Base-by-base conservation (phyloP, 2,329 filamentous ascomycete species). In the Colletotrichum lini region DNA sequence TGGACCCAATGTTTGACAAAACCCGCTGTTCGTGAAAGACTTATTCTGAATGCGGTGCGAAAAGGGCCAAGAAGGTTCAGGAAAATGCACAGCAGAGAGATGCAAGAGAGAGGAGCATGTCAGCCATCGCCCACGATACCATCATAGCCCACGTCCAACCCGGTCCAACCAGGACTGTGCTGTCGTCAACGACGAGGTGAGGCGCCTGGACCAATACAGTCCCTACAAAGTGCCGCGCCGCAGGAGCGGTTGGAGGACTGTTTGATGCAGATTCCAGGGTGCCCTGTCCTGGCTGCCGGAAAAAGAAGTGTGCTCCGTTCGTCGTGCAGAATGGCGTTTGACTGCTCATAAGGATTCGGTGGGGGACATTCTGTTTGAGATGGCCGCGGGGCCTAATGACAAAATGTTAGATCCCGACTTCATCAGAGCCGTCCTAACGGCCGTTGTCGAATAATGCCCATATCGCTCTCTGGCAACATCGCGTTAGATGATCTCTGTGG, bases 241-340 rank as follows among this genome's bases (percentile, higher is more conserved):
- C 47, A 49, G 23, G 40, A 40, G 62, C 45, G 60, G 62, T 10
- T 58, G 54, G 13, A 44, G 23, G 16, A 45, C 44, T 57, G 56
- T 50, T 15, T 13, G 18, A 57, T 61, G 44, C 42, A 56, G 18
- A 13, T 21, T 15, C 58, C 23, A 26, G 23, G 38, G 21, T 57
- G 35, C n/a, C 9, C 26, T 53, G 5, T 23, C 64, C 53, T 47
- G 52, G 44, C 57, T 8, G 15, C 57, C 65, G 35, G 44, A 62
- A 67, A 8, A 65, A 62, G 64, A 52, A 59, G 57, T 42, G n/a
- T 62, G 15, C 63, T 40, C 67, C 67, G 67, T 47, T 2, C n/a
- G 18, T 56, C 23, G 38, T 40, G 13, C 26, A 62, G 38, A 15
- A 42, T n/a, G 54, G 54, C 26, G 23, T 54, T 9, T n/a, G 18